Base-by-base conservation (phyloP, 306 rosid genomes). In the Vigna angularis region DNA sequence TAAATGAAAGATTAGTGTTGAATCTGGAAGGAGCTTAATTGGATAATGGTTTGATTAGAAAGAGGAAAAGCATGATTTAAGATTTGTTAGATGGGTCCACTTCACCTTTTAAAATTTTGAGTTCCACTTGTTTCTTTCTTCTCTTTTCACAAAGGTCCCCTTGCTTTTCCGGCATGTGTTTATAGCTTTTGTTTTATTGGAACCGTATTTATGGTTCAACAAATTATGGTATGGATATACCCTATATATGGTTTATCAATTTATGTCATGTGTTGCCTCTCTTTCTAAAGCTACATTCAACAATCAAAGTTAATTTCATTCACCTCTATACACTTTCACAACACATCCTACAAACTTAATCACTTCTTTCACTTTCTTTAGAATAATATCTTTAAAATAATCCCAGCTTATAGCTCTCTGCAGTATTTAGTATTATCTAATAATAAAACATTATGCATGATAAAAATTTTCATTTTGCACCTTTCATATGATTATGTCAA, bases 81-180 rank as follows among this genome's bases (percentile, higher is more conserved):
- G 73, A 82, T 64, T 62, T 82, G 57, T 79, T 38, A 50, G 71
- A 49, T 13, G 83, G 80, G 59, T 56, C 80, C 79, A 74, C 82
- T 58, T 70, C 24, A 36, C 10, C 73, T 74, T 66, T 79, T 7
- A 53, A 64, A 79, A 53, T 1, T 63, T 79, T 70, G 70, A 75
- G 79, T 59, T 70, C 84, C 67, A 63, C 80, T 78, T 78, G 73
- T 67, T 73, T 78, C 5, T 40, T 53, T 53, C 56, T 79, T 36
- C 30, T 50, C 72, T 79, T 79, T 77, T 78, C 34, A 49, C 77
- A 79, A 70, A 68, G 83, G 78, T 74, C 76, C 63, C 52, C 77
- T 73, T 78, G 72, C 70, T 74, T 79, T 83, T 40, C 44, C 62
- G 45, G 81, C 71, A 74, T 70, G 78, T 62, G 78, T 44, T 63